Evolutionary conservation across 148 eudicot species (phyloP).

Genomic region (Silene conica): DNA sequence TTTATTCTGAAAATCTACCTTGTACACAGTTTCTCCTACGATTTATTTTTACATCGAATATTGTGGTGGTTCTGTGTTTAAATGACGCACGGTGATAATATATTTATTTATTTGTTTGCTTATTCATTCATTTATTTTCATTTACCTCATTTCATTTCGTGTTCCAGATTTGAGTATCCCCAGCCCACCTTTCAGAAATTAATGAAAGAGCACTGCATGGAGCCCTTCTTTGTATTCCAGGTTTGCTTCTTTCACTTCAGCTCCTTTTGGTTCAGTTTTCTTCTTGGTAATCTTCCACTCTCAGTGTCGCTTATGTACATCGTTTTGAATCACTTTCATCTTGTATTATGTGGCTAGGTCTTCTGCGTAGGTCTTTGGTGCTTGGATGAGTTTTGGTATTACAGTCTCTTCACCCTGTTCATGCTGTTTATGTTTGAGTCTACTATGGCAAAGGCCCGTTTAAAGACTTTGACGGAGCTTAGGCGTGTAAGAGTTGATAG

Average conservation of each 20-base stretch:
- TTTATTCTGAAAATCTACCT: background rate
- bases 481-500: constrained; percentile 93
- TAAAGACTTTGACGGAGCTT: constrained; percentile 95
- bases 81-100: background rate
- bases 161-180: constrained; percentile 87
- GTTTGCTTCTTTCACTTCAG: constrained; percentile 34
- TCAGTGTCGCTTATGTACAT: background rate
- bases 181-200: constrained; percentile 96
- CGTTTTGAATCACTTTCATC: background rate
- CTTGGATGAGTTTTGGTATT: constrained; percentile 97
- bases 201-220: constrained; percentile 98
- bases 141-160: constrained; percentile 16
- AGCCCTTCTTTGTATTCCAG: constrained; percentile 99
- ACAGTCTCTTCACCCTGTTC: constrained; percentile 86
- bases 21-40: background rate
- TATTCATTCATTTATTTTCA: background rate
- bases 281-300: background rate
- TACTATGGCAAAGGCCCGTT: constrained; percentile 94
- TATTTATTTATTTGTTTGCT: background rate
- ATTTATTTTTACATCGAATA: background rate
- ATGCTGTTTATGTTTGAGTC: constrained; percentile 99
- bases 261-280: background rate
- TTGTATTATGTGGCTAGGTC: constrained; percentile 45
- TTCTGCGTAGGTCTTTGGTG: constrained; percentile 99
- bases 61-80: background rate